Conservation (phyloP, 2,329 filamentous ascomycete species). For the Ceratocystis ficicola region DNA sequence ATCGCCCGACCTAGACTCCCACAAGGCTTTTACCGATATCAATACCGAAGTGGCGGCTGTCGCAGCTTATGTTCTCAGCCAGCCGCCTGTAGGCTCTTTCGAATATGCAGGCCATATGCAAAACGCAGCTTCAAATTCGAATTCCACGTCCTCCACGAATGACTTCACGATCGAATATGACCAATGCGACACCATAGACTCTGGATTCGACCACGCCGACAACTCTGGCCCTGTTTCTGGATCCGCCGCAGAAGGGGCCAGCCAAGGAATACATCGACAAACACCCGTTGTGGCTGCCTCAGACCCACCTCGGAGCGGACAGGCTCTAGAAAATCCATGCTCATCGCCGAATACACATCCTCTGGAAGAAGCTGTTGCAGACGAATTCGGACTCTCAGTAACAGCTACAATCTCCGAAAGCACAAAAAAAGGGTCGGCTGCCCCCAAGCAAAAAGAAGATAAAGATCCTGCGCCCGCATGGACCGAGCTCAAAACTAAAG, state of each 20-base stretch:
- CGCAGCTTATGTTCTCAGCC: slow-evolving; percentile 15
- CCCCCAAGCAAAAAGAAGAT: slow-evolving; percentile 44
- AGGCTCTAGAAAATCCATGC: slow-evolving; percentile 31
- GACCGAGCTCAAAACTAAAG: slow-evolving; percentile 80
- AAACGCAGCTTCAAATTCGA: neutral
- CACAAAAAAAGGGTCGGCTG: slow-evolving; percentile 35
- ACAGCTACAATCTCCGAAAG: slow-evolving; percentile 25
- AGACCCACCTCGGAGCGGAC: slow-evolving; percentile 30
- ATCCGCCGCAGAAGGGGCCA: neutral
- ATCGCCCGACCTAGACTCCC: slow-evolving; percentile 8
- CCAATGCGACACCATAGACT: too few relatives aligned
- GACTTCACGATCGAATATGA: neutral
- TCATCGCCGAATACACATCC: slow-evolving; percentile 36
- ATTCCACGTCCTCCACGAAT: neutral
- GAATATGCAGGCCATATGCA: neutral
- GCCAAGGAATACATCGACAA: neutral
- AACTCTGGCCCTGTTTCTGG: neutral
- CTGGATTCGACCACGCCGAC: too few relatives aligned
- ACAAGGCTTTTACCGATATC: slow-evolving; percentile 18
- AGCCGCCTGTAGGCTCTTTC: neutral
- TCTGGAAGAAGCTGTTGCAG: slow-evolving; percentile 42
- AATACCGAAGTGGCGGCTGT: slow-evolving; percentile 23
- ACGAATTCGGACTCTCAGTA: slow-evolving; percentile 45
- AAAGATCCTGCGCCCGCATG: slow-evolving; percentile 52
- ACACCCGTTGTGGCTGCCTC: slow-evolving; percentile 3